phyloP scores from a whole-genome alignment of 768 basidiomycete genomes.

The Agaricus blazei region DNA sequence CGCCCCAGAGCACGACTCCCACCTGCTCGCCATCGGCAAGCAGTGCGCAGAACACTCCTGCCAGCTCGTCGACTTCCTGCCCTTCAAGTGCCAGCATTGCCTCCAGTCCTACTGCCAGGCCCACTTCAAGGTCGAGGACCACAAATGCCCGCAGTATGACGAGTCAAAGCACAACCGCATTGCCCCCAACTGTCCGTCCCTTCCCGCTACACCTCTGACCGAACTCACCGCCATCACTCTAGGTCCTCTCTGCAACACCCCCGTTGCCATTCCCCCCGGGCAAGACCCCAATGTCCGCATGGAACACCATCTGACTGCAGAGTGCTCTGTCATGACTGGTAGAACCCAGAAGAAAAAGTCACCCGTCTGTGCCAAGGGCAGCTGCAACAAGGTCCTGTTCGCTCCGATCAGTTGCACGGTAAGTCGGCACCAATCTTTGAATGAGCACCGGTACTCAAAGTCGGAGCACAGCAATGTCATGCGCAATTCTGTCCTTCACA shows the following conservation, averaged over 20 bases:
- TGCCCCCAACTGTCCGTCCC: slow-evolving; percentile 63
- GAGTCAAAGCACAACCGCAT: slow-evolving; percentile 66
- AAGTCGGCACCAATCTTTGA: slow-evolving; percentile 24
- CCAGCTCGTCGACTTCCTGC: slow-evolving; percentile 75
- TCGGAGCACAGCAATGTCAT: slow-evolving; percentile 50
- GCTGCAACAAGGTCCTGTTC: slow-evolving; percentile 71
- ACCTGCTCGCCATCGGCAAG: slow-evolving; percentile 62
- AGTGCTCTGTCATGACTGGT: slow-evolving; percentile 69
- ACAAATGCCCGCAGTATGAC: slow-evolving; percentile 68
- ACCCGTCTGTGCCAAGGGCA: slow-evolving; percentile 55
- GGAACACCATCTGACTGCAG: slow-evolving; percentile 65
- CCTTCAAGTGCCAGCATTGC: slow-evolving; percentile 85
- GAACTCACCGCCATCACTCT: slow-evolving; percentile 1
- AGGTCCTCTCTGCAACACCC: slow-evolving; percentile 76
- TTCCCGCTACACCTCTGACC: background rate
- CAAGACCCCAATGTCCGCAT: slow-evolving; percentile 80
- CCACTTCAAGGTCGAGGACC: slow-evolving; percentile 67
- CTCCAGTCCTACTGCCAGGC: slow-evolving; percentile 66
- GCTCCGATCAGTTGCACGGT: slow-evolving; percentile 73
- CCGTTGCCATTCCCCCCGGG: slow-evolving; percentile 69
- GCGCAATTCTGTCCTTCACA: slow-evolving; percentile 74
- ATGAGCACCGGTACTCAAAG: background rate
- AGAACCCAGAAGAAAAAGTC: slow-evolving; percentile 38
- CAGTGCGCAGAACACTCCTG: slow-evolving; percentile 69
- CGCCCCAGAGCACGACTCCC: slow-evolving; percentile 36